These are phyloP conservation scores for Cydonia oblonga DNA, from an alignment of 331 rosid species.

Conservation along the genomic window DNA sequence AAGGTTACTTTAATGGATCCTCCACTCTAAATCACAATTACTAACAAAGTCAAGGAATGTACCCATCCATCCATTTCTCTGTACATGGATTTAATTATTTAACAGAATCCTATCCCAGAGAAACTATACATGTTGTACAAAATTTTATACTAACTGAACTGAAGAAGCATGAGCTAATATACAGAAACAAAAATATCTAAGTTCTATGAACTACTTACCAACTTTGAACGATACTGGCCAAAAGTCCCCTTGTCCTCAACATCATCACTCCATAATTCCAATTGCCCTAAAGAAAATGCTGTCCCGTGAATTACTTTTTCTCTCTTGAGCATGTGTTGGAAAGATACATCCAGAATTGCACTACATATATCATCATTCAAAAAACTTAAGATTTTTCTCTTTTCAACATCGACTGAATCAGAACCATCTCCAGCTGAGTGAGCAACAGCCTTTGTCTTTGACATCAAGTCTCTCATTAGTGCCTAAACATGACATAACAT, in stretches of 20 bases:
- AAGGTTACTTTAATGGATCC: neutral
- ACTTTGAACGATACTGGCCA: constrained; percentile 81
- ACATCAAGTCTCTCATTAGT: constrained; percentile 70
- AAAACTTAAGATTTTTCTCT: constrained; percentile 42
- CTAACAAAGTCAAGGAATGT: neutral
- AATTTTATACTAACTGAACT: neutral
- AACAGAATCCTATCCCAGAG: neutral
- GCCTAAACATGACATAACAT: constrained; percentile 37
- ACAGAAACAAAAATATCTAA: constrained; percentile 5
- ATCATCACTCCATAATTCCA: constrained; percentile 95
- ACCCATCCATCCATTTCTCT: neutral
- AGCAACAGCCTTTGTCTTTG: constrained; percentile 54
- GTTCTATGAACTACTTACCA: constrained; percentile 41
- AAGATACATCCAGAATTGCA: constrained; percentile 65
- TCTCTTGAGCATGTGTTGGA: constrained; percentile 75
- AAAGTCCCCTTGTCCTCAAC: constrained; percentile 79
- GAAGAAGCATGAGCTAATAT: neutral
- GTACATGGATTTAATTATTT: neutral
- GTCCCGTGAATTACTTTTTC: constrained; percentile 63
- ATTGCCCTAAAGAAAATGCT: constrained; percentile 40
- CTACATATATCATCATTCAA: constrained; percentile 53
- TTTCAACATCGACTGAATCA: constrained; percentile 40
- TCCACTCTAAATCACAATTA: neutral
- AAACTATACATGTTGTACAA: neutral
- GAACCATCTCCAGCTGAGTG: constrained; percentile 47